Conservation (phyloP, 2,329 filamentous ascomycete species). For the Xylariomycetidae sp. region DNA sequence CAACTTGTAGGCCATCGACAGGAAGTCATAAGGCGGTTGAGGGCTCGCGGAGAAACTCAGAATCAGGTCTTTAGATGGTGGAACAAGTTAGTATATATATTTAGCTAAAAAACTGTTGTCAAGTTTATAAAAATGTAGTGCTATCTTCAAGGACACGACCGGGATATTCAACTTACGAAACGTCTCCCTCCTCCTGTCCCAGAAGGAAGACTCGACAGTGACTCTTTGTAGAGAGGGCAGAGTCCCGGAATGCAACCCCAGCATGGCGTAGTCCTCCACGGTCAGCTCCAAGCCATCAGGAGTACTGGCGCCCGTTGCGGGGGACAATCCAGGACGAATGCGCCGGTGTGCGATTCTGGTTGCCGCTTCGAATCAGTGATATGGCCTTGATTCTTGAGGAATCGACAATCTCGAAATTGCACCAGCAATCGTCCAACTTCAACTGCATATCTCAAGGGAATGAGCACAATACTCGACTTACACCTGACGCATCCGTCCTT, state of each 20-base stretch:
- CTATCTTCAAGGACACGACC: background rate
- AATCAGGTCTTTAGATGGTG: too few species aligned
- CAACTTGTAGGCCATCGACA: constrained; percentile 41
- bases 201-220: constrained; percentile 25
- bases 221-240: constrained; percentile 21
- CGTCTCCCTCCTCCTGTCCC: constrained; percentile 23
- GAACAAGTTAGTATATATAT: too few species aligned
- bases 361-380: too few species aligned
- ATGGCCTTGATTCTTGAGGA: too few species aligned
- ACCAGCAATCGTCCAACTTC: too few species aligned
- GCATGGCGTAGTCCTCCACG: constrained; percentile 21
- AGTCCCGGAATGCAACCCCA: constrained; percentile 23
- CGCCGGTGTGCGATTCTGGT: constrained; percentile 23
- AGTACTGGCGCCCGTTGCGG: constrained; percentile 6
- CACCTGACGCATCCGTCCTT: constrained; percentile 24
- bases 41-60: constrained; percentile 41
- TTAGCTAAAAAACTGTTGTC: too few species aligned
- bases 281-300: constrained; percentile 21
- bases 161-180: constrained; percentile 18
- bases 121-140: too few species aligned
- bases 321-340: constrained; percentile 5
- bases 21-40: constrained; percentile 41
- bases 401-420: too few species aligned
- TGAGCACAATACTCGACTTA: constrained; percentile 16
- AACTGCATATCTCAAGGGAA: too few species aligned